Base-by-base conservation (phyloP, 208 protist genomes). In the Leishmania tarentolae region DNA sequence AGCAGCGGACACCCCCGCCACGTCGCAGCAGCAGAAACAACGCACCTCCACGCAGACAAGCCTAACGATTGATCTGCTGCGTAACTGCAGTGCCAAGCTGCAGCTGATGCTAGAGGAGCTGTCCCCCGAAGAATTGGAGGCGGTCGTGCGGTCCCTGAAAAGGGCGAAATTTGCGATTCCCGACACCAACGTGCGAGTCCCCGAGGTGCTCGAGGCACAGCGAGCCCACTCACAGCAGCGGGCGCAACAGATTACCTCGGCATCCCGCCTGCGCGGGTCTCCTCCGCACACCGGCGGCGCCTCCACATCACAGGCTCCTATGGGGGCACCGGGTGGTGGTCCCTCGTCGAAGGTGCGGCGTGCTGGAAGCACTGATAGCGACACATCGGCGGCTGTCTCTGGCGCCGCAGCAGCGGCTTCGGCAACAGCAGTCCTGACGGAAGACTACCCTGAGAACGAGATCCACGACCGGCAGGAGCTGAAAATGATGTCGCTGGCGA, bases 401-500 rank as follows among this genome's bases (percentile, higher is more conserved):
- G 71, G 37, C 1, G n/a, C 74, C 17, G 47, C 80, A 0, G 56
- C 61, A 13, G 42, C 15, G 13, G 42, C 35, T 28, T 66, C 53
- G 17, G 83, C 46, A 31, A 57, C 69, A 35, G 50, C 57, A 21
- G 37, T 44, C 3, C 35, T 82, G 46, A 90, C 84, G 53, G 92
- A 96, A 42, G 91, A 96, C 78, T 96, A 93, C 83, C 93, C 92
- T 42, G 94, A 98, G 47, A 96, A 95, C 77, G 95, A 98, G 53
- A 92, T 96, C 61, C 92, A 94, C 65, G 91, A 96, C 79, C 88
- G 95, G 28, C 82, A 94, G 31, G 92, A 96, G 77, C 84, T 98
- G 66, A 98, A 98, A 85, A 91, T 96, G 88, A 96, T 98, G 91
- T 90, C 93, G 42, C 79, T 93, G n/a, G 94, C 92, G 15, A 92